Conservation (phyloP, 2,329 filamentous ascomycete species). For the Hypoxylon sp. region DNA sequence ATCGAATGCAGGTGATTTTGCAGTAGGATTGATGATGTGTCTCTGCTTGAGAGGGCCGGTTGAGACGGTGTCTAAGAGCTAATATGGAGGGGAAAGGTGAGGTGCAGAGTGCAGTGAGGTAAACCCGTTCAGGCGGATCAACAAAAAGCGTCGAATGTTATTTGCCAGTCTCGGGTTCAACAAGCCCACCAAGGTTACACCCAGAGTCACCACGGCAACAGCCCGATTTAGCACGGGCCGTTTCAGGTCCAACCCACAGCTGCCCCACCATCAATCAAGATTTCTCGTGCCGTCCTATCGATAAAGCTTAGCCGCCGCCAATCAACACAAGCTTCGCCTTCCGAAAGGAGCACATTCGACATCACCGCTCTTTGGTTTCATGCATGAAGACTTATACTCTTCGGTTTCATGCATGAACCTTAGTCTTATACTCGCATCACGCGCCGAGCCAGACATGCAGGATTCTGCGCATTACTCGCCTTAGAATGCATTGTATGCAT, state of each 20-base stretch:
- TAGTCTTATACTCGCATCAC: not conserved
- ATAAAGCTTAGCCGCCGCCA: conserved; percentile 34
- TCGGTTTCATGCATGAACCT: conserved; percentile 14
- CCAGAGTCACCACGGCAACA: conserved; percentile 47
- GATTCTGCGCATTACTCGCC: conserved; percentile 10
- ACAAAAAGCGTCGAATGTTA: conserved; percentile 44
- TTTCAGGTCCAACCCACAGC: conserved; percentile 34
- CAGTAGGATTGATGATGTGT: conserved; percentile 35
- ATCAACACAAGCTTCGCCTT: conserved; percentile 41
- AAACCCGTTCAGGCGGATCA: conserved; percentile 44
- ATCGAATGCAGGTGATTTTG: conserved; percentile 40
- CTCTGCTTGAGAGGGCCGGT: conserved; percentile 28
- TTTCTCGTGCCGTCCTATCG: conserved; percentile 33
- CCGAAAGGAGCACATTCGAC: conserved; percentile 32
- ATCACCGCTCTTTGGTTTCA: conserved; percentile 18
- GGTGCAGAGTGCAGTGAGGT: conserved; percentile 33
- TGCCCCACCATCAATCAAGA: conserved; percentile 11
- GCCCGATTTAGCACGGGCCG: conserved; percentile 5
- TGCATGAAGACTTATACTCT: conserved; percentile 4
- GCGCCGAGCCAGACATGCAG: not conserved
- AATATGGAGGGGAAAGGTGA: conserved; percentile 44
- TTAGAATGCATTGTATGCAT: not conserved
- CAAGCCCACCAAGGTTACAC: conserved; percentile 18
- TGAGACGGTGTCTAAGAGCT: conserved; percentile 43
- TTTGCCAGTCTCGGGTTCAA: conserved; percentile 33